These are phyloP conservation scores for Nepenthes gracilis DNA, from an alignment of 148 eudicot species.

Conservation along the genomic window DNA sequence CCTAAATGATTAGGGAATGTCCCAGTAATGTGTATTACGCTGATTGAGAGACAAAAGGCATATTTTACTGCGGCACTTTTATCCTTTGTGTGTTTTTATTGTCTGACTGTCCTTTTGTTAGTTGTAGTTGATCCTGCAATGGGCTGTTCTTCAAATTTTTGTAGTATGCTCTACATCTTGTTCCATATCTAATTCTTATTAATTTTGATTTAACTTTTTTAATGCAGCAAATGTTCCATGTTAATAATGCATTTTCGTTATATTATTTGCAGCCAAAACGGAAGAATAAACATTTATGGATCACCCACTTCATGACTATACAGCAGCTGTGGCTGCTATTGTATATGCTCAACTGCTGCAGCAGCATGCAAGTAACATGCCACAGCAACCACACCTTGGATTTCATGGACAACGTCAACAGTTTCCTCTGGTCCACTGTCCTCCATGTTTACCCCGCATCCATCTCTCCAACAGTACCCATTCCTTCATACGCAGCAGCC, in stretches of 20 bases:
- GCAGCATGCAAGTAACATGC: conserved; percentile 17
- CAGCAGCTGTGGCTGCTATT: conserved; percentile 45
- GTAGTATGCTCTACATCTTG: no score
- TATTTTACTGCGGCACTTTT: no score
- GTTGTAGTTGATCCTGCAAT: no score
- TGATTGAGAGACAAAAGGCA: no score
- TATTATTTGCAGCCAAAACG: background rate
- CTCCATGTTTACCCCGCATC: conserved; percentile 77
- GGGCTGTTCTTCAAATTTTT: no score
- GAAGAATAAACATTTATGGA: conserved; percentile 34
- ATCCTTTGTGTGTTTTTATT: no score
- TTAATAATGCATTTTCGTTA: background rate
- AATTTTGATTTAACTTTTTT: no score
- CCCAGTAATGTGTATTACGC: no score
- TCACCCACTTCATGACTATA: conserved; percentile 75
- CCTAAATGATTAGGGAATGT: no score
- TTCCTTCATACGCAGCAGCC: conserved; percentile 61
- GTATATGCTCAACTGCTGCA: conserved; percentile 82
- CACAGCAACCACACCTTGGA: conserved; percentile 59
- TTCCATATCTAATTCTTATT: no score
- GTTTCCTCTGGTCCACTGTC: conserved; percentile 65
- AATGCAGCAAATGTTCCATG: no score
- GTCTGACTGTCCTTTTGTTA: no score
- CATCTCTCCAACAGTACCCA: conserved; percentile 77
- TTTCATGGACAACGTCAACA: conserved; percentile 86